phyloP scores from a whole-genome alignment of 768 basidiomycete genomes.

The Lentinula edodes region DNA sequence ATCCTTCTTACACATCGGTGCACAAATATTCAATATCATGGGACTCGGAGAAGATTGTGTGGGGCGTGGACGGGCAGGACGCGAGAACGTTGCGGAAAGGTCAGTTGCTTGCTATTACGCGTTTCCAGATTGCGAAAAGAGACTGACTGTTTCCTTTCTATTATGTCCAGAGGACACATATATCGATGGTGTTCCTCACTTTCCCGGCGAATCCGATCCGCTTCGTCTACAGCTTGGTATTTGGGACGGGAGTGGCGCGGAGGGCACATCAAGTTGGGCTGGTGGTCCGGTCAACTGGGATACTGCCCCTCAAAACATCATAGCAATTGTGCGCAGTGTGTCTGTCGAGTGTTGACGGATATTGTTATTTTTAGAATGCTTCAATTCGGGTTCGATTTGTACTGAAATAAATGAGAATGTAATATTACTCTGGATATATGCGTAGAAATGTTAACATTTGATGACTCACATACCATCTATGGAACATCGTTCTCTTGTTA shows the following conservation, averaged over 20 bases:
- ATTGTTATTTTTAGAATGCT: too few relatives aligned
- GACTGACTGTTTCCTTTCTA: neutral
- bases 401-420: too few relatives aligned
- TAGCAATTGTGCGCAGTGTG: slow-evolving; percentile 23
- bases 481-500: too few relatives aligned
- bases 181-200: slow-evolving; percentile 25
- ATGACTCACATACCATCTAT: too few relatives aligned
- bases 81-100: slow-evolving; percentile 20
- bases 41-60: slow-evolving; percentile 25
- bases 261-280: slow-evolving; percentile 30
- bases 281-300: slow-evolving; percentile 31
- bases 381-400: too few relatives aligned
- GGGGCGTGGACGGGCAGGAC: slow-evolving; percentile 24
- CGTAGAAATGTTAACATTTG: too few relatives aligned
- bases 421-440: too few relatives aligned
- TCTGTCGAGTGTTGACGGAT: slow-evolving; percentile 20
- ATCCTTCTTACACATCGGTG: slow-evolving; percentile 5
- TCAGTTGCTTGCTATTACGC: neutral
- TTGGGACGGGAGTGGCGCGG: slow-evolving; percentile 31
- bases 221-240: slow-evolving; percentile 29
- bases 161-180: slow-evolving; percentile 19
- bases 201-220: slow-evolving; percentile 19
- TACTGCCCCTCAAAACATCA: slow-evolving; percentile 20
- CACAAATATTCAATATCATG: slow-evolving; percentile 29
- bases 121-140: neutral